A percentile compares a stretch with the other conserved stretches of the same genome.
Evolutionary conservation across 768 basidiomycete species (phyloP).

Genomic region (Cystofilobasidium bisporidii): DNA sequence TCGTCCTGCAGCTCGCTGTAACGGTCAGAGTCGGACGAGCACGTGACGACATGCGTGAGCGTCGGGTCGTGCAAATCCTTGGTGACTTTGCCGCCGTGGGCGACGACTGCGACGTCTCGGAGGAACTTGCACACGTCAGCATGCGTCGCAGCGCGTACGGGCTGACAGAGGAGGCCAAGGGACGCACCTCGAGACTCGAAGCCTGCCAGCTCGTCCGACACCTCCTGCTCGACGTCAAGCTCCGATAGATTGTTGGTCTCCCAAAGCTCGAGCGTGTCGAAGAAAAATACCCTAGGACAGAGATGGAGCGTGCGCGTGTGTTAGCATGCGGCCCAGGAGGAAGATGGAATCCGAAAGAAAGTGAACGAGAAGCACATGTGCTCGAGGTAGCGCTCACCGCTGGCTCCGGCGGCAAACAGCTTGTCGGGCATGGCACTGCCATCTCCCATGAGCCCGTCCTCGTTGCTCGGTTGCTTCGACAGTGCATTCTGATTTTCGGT

Average conservation of each 20-base stretch:
- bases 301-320: not conserved
- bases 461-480: too few relatives aligned
- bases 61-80: conserved; percentile 60
- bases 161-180: too few relatives aligned
- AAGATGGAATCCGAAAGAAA: too few relatives aligned
- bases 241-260: conserved; percentile 50
- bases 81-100: conserved; percentile 63
- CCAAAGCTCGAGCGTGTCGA: conserved; percentile 73
- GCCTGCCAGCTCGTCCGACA: not conserved
- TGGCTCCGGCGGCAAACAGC: too few relatives aligned
- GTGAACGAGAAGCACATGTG: not conserved
- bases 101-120: conserved; percentile 39
- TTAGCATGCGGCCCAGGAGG: not conserved
- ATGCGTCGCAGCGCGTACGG: not conserved
- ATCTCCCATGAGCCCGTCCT: too few relatives aligned
- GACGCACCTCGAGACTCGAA: not conserved
- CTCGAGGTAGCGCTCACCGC: not conserved
- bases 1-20: not conserved
- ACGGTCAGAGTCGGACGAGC: not conserved
- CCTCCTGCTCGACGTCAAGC: not conserved
- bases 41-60: conserved; percentile 71
- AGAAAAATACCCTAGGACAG: conserved; percentile 63
- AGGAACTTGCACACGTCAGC: not conserved
- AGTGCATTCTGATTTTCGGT: too few relatives aligned
- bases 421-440: too few relatives aligned